Conservation (phyloP, 2,329 filamentous ascomycete species). For the Talaromyces islandicus region DNA sequence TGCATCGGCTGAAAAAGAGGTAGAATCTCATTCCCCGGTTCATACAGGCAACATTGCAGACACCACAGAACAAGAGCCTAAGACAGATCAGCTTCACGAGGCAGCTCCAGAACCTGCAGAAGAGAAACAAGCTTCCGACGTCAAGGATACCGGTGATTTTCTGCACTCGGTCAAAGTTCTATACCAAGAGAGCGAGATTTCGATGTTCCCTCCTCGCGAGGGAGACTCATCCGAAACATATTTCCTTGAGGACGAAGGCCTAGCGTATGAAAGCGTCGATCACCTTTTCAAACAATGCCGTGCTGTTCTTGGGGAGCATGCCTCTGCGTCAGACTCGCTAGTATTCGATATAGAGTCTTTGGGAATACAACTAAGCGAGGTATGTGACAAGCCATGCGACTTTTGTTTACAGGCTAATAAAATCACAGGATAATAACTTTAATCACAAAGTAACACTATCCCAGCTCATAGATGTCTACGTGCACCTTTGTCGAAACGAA, state of each 20-base stretch:
- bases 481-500: slow-evolving; percentile 55
- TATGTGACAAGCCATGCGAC: slow-evolving; percentile 28
- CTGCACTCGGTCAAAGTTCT: slow-evolving; percentile 47
- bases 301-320: slow-evolving; percentile 48
- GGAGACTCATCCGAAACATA: slow-evolving; percentile 50
- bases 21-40: background rate
- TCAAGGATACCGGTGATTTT: background rate
- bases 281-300: slow-evolving; percentile 54
- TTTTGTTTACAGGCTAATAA: slow-evolving; percentile 18
- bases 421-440: slow-evolving; percentile 43
- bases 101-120: background rate
- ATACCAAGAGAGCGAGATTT: slow-evolving; percentile 53
- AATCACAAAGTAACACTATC: slow-evolving; percentile 47
- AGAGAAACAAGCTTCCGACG: background rate
- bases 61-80: background rate
- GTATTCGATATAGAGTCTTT: slow-evolving; percentile 51
- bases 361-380: slow-evolving; percentile 53
- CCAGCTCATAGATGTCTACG: slow-evolving; percentile 55
- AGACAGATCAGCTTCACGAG: background rate
- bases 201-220: slow-evolving; percentile 52
- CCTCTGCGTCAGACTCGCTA: slow-evolving; percentile 53
- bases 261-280: slow-evolving; percentile 48
- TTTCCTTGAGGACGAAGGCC: slow-evolving; percentile 51
- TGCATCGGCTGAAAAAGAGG: background rate
- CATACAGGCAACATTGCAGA: background rate